A percentile compares a stretch with the other conserved stretches of the same genome.
These are phyloP conservation scores for Echinochloa phyllopogon DNA, from an alignment of 176 grass and related monocot genomes.

Conservation along the genomic window DNA sequence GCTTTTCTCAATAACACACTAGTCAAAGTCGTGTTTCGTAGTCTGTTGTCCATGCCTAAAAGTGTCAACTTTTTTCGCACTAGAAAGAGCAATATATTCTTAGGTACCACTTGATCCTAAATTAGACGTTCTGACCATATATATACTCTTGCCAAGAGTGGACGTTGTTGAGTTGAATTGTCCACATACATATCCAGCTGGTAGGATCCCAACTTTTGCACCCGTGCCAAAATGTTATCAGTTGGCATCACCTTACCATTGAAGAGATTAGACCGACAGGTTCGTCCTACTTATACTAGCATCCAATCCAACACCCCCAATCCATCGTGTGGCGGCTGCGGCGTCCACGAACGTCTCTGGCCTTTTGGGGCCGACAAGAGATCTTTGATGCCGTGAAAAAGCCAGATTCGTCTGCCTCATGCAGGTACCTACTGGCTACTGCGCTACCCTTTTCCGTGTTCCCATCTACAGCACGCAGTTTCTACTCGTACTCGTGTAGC, in stretches of 20 bases:
- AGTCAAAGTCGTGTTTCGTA: too few relatives aligned
- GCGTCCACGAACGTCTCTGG: slow-evolving; percentile 18
- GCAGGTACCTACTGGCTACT: too few relatives aligned
- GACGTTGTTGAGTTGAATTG: too few relatives aligned
- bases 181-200: background rate
- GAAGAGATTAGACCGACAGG: background rate
- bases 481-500: background rate
- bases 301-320: background rate
- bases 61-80: too few relatives aligned
- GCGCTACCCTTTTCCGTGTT: background rate
- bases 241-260: background rate
- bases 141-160: too few relatives aligned
- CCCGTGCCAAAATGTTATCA: background rate
- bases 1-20: too few relatives aligned
- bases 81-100: too few relatives aligned
- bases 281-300: background rate
- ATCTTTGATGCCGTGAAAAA: slow-evolving; percentile 12
- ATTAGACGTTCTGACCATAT: too few relatives aligned
- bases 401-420: slow-evolving; percentile 4
- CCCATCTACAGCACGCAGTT: background rate
- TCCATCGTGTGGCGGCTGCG: slow-evolving; percentile 31
- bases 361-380: slow-evolving; percentile 15
- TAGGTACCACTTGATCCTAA: too few relatives aligned
- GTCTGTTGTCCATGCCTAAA: too few relatives aligned
- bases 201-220: background rate